Base-by-base conservation (phyloP, 495 filamentous ascomycete genomes). In the Aspergillus bertholletiae region DNA sequence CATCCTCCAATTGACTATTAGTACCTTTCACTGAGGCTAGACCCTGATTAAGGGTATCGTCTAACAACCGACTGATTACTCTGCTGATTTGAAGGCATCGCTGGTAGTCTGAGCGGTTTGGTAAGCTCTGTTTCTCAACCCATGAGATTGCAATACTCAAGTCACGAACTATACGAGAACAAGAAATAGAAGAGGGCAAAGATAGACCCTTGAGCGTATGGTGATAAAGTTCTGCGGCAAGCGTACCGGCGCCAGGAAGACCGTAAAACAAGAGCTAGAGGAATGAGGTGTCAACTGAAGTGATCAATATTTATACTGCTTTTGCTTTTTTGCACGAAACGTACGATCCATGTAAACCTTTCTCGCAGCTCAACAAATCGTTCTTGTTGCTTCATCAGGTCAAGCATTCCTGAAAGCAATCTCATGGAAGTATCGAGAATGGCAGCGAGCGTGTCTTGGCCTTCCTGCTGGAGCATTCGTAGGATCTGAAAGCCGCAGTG, bases 171-270 rank as follows among this genome's bases (percentile, higher is more conserved):
- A 54, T 54, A 1, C 30, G 40, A 2, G 51, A 34, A 5, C 17
- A 23, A 12, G 40, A 21, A 1, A 15, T 26, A 18, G 27, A 20
- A 5, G n/a, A 13, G 4, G 51, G 51, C n/a, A 54, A 18, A 1
- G 41, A 43, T 12, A 11, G 23, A 8, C 27, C 40, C 6, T 30
- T n/a, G 15, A 34, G 2, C 13, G 40, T 46, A 24, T 15, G n/a
- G 17, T 46, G 23, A 30, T 47, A 28, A 7, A 54, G 41, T n/a
- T 46, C 40, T 22, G 51, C 28, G 15, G 41, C 51, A 15, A 54
- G 51, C 4, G 24, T 54, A 7, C 51, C 51, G 2, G 51, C 51
- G 9, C 51, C 51, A 18, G 51, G 51, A 24, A 54, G 51, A 7
- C 40, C 26, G 41, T 54, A 54, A 15, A 46, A 46, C 27, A 54